phyloP scores from a whole-genome alignment of 1,139 yeast genomes.

The Entelexis paramagnoliae region DNA sequence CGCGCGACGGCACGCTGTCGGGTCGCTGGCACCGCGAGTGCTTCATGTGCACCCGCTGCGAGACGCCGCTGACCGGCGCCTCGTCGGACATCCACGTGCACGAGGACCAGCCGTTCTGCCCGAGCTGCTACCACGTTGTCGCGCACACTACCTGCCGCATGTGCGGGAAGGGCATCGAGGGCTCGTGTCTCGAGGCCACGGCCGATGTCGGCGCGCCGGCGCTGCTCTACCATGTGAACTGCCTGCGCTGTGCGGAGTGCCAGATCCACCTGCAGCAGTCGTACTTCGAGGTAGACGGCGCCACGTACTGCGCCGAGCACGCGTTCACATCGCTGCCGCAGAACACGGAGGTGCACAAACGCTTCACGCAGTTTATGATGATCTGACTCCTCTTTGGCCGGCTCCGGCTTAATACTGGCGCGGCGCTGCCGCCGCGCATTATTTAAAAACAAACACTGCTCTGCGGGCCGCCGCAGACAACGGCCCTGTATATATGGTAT shows the following conservation, averaged over 20 bases:
- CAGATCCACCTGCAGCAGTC: conserved; percentile 26
- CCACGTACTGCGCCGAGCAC: conserved; percentile 31
- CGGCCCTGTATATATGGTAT: no score
- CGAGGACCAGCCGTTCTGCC: conserved; percentile 72
- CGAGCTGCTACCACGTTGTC: conserved; percentile 59
- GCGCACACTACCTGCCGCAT: conserved; percentile 65
- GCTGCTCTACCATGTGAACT: conserved; percentile 29
- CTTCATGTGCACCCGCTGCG: conserved; percentile 55
- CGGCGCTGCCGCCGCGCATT: no score
- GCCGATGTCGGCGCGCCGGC: conserved; percentile 19
- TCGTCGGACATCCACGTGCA: conserved; percentile 36
- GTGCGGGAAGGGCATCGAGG: conserved; percentile 76
- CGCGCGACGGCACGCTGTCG: conserved; percentile 67
- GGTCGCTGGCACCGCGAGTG: conserved; percentile 95
- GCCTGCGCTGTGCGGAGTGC: conserved; percentile 32
- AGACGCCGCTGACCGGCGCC: conserved; percentile 12
- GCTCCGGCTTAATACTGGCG: neutral
- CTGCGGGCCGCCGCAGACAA: no score
- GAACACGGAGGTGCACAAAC: conserved; percentile 26
- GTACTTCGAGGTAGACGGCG: conserved; percentile 30
- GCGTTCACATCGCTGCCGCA: conserved; percentile 25
- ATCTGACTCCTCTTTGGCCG: conserved; percentile 20
- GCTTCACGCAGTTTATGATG: conserved; percentile 30
- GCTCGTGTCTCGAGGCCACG: conserved; percentile 65
- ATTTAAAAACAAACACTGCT: no score